These are phyloP conservation scores for Fraxinus velutina DNA, from an alignment of 305 asterid genomes.

Conservation along the genomic window DNA sequence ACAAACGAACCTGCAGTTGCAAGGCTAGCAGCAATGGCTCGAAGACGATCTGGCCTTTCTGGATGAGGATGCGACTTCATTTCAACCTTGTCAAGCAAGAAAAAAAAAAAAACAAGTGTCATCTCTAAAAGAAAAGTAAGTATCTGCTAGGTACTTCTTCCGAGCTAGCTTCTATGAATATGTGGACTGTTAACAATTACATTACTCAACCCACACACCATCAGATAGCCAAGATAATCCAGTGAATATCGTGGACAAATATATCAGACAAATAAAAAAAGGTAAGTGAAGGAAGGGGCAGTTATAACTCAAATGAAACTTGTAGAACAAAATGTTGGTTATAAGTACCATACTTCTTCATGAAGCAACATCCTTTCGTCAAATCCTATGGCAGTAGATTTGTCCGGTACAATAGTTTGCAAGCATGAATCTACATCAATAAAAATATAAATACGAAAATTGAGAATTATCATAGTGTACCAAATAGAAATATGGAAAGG, in stretches of 20 bases:
- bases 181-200: not conserved
- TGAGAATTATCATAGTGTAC: constrained; percentile 4
- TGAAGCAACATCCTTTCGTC: constrained; percentile 98
- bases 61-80: constrained; percentile 90
- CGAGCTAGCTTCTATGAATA: not conserved
- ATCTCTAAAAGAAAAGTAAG: constrained; percentile 1
- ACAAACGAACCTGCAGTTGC: constrained; percentile 70
- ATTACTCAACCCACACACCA: not conserved
- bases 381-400: constrained; percentile 73
- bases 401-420: constrained; percentile 40
- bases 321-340: constrained; percentile 17
- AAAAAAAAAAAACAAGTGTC: not conserved
- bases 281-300: not conserved
- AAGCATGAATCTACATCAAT: constrained; percentile 39
- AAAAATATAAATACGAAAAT: not conserved
- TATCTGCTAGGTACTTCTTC: constrained; percentile 1
- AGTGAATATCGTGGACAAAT: not conserved
- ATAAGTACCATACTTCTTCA: constrained; percentile 63
- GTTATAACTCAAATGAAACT: constrained; percentile 11
- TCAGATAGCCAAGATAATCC: not conserved
- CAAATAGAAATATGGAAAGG: constrained; percentile 19
- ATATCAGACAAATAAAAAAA: not conserved
- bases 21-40: constrained; percentile 90
- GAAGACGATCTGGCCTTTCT: constrained; percentile 96
- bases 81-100: constrained; percentile 53